Evolutionary conservation across 2,329 filamentous ascomycete species (phyloP).

Genomic region (Westerdykella sp.): DNA sequence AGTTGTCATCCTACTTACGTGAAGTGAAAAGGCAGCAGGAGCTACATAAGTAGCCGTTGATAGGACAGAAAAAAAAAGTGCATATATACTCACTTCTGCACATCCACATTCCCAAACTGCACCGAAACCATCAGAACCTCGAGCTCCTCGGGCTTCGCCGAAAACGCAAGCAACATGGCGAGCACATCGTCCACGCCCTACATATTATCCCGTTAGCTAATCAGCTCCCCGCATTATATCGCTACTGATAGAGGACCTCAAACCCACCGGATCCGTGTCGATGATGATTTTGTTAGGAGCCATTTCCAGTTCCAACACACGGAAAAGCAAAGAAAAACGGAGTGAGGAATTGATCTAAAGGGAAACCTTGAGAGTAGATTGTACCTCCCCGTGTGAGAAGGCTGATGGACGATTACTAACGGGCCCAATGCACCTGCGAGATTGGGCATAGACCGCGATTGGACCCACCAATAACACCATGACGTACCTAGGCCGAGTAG

Average conservation of each 20-base stretch:
- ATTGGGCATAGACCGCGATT: too few species aligned
- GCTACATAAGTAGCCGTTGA: too few species aligned
- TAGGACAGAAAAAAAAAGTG: too few species aligned
- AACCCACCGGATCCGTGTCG: conserved; percentile 80
- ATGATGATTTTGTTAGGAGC: conserved; percentile 68
- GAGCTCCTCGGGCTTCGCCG: conserved; percentile 73
- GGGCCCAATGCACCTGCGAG: too few species aligned
- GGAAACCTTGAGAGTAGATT: too few species aligned
- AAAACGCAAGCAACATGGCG: conserved; percentile 79
- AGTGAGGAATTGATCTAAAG: too few species aligned
- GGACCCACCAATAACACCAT: too few species aligned
- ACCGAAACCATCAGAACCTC: conserved; percentile 81
- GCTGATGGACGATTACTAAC: too few species aligned
- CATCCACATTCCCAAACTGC: conserved; percentile 88
- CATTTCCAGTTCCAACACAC: conserved; percentile 24
- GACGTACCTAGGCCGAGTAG: too few species aligned
- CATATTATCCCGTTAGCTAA: conserved; percentile 3
- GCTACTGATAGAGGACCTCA: background rate
- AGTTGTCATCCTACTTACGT: background rate
- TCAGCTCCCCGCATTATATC: background rate
- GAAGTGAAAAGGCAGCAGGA: too few species aligned
- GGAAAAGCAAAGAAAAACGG: too few species aligned
- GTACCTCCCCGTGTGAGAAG: too few species aligned
- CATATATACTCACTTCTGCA: conserved; percentile 72
- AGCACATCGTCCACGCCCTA: conserved; percentile 84